Evolutionary conservation across 2,329 filamentous ascomycete genomes (phyloP), one percentile per base, ranked within the genome.

Genomic region (Blastomyces parvus): DNA sequence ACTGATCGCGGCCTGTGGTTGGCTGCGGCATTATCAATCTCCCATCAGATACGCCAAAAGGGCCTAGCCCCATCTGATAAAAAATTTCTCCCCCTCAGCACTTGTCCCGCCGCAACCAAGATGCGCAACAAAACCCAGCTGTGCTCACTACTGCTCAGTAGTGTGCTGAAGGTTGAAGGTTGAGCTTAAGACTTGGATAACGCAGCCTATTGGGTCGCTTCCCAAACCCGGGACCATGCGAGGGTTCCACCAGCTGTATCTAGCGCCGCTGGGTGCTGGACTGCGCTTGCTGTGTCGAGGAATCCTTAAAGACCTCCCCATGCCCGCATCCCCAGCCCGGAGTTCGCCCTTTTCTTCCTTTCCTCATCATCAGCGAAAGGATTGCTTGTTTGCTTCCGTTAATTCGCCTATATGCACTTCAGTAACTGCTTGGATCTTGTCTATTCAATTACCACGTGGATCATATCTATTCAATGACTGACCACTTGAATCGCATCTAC

Each of bases 61-160:
- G 42, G 44, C 40, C 19, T 53, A 33, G 48, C 19, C 48, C n/a
- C 62, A 64, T 64, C 62, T 40, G 62, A 64, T 64, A 64, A 62
- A 60, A 60, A 60, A 58, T 19, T 25, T 52, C 19, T 14, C 8
- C 38, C 30, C 27, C 58, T 17, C 42, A 40, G 17, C 17, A 14
- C 40, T 17, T 42, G 40, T 17, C 14, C 40, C 7, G 14, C 36
- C 36, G 36, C 36, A 38, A 6, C n/a, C 8, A 14, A 17, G 40
- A 44, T 44, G 14, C 17, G 40, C 14, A 17, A 19, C 40, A 19
- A 19, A 44, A 19, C 14, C 14, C 17, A 44, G 6, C 14, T 44
- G 17, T 14, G 40, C 40, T 14, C 6, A n/a, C n/a, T n/a, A n/a
- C n/a, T n/a, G n/a, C n/a, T n/a, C n/a, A n/a, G n/a, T n/a, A n/a